Evolutionary conservation across 1,139 yeast genomes (phyloP).

Genomic region (Debaryomyces udenii): DNA sequence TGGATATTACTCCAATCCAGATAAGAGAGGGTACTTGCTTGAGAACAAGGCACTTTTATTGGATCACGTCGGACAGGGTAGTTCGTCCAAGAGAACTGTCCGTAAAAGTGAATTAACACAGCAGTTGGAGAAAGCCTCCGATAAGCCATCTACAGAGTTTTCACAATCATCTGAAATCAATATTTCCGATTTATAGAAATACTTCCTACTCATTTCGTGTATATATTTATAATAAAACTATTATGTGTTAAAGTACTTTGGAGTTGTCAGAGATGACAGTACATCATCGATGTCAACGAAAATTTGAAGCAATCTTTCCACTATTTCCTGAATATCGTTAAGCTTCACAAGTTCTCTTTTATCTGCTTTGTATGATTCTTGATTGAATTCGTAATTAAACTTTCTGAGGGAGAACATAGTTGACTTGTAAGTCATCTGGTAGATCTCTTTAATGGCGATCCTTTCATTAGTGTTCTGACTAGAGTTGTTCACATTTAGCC

Average conservation of each 20-base stretch:
- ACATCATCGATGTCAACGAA: constrained; percentile 34
- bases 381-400: constrained; percentile 32
- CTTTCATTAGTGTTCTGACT: constrained; percentile 32
- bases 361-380: constrained; percentile 9
- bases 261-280: constrained; percentile 7
- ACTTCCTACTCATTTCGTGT: constrained; percentile 6
- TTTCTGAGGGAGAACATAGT: constrained; percentile 45
- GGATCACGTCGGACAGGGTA: constrained; percentile 36
- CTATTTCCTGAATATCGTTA: constrained; percentile 40
- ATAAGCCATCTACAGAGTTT: constrained; percentile 18
- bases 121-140: constrained; percentile 38
- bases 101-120: constrained; percentile 32
- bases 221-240: constrained; percentile 8
- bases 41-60: constrained; percentile 41
- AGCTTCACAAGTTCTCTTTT: constrained; percentile 21
- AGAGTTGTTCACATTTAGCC: constrained; percentile 32
- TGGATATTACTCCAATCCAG: constrained; percentile 71
- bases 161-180: constrained; percentile 17
- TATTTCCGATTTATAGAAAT: constrained; percentile 11
- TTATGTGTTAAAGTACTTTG: constrained; percentile 8
- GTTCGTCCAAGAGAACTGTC: constrained; percentile 19
- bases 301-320: constrained; percentile 38
- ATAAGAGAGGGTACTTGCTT: constrained; percentile 74
- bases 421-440: constrained; percentile 46
- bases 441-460: constrained; percentile 42